Percentiles rank a stretch among this genome's conserved stretches.
phyloP scores from a whole-genome alignment of 441 rosid species.

The Populus hybrid region DNA sequence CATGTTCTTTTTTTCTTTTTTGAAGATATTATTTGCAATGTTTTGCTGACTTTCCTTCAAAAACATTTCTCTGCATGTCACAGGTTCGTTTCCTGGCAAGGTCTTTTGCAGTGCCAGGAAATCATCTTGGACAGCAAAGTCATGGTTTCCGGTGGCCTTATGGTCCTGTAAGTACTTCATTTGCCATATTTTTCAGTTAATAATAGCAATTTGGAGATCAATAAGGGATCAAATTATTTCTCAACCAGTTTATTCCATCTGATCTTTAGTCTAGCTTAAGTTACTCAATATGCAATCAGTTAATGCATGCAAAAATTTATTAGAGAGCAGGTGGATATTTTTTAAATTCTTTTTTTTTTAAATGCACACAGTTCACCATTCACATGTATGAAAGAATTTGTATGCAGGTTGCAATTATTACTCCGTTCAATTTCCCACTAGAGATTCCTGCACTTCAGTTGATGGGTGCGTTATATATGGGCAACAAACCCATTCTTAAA shows the following conservation, averaged over 20 bases:
- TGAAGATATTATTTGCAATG: neutral
- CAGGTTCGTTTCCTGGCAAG: constrained; percentile 95
- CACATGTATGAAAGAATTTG: constrained; percentile 8
- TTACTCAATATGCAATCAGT: neutral
- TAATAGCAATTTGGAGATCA: neutral
- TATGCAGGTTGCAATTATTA: constrained; percentile 83
- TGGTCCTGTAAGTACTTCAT: constrained; percentile 73
- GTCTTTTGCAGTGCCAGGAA: constrained; percentile 90
- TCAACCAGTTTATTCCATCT: neutral
- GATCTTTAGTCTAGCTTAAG: neutral
- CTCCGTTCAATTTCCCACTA: constrained; percentile 96
- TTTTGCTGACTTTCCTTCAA: constrained; percentile 3
- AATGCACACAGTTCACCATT: neutral
- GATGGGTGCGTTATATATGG: constrained; percentile 99
- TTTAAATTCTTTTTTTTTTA: constrained; percentile 4
- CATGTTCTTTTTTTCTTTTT: no score
- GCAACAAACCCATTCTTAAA: constrained; percentile 92
- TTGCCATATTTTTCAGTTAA: neutral
- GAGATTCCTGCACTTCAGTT: constrained; percentile 97
- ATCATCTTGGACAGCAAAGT: constrained; percentile 96
- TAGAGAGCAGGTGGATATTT: neutral
- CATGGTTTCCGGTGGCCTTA: constrained; percentile 98
- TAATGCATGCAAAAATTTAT: neutral
- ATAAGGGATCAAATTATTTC: neutral
- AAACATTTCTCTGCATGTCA: constrained; percentile 1